Evolutionary conservation across 441 rosid genomes (phyloP), one percentile per base, ranked within the genome.

Genomic region (Pelargonium exstipulatum): DNA sequence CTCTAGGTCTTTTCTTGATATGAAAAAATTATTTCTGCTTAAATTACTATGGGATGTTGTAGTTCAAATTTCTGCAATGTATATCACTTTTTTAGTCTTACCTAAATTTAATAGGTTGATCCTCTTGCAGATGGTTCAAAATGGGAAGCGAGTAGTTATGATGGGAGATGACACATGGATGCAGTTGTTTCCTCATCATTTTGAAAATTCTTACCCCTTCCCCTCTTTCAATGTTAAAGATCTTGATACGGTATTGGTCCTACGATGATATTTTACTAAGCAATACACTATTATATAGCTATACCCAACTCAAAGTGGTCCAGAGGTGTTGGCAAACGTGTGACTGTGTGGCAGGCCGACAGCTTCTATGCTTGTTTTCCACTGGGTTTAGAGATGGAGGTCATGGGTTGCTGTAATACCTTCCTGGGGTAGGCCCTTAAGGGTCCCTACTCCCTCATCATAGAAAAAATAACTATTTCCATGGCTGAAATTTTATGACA

Each of bases 131-230:
- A 70, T 95, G 83, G 86, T 78, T 77, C 67, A 49, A 64, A 95
- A 87, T 80, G 98, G 97, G 73, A 95, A 95, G 82, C 77, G 91
- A 53, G 87, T 90, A 58, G 82, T 92, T 74, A 86, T 92, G 95
- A 92, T 95, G 98, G 99, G 99, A 29, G 98, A 95, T 69, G 97
- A 92, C 78, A 92, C 98, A 35, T 92, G 97, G 99, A 80, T 84
- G 42, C 96, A 90, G 74, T 69, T 95, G 77, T 95, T 92, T 84
- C 99, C 99, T 65, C 65, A 86, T 71, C 99, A 95, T 73, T 92
- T 95, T 70, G 87, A 77, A 48, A 85, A 78, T 79, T 84, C 98
- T 17, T 90, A 83, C 83, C 98, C 99, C 32, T 92, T 83, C 81
- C 98, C 98, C 9, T 95, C 97, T 49, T 95, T 95, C 63, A 95